Evolutionary conservation across 1,284 basidiomycete species (phyloP), one percentile per base, ranked within the genome.

Genomic region (Papiliotrema nemorosa): DNA sequence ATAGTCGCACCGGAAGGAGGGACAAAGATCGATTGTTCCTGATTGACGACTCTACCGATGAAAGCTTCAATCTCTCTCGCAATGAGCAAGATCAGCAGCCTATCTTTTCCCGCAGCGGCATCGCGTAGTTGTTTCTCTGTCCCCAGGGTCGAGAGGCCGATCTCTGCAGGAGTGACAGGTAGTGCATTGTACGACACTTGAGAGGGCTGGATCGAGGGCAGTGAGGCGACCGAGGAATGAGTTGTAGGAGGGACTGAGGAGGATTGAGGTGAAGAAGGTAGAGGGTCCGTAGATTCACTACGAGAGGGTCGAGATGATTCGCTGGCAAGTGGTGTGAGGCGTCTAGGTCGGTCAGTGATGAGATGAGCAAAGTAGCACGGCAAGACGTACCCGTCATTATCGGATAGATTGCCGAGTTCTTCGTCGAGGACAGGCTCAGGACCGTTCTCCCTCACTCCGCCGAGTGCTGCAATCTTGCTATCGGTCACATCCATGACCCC

Each of bases 51-150:
- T 7, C 58, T 55, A 1, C 42, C 47, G 18, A 71, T 54, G 45
- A 71, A 73, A 3, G 58, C 58, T 53, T 73, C 70, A 16, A 67
- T 57, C 49, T 73, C 70, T 47, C 64, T 65, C 36, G 69, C 64
- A 2, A 70, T 49, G 34, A 70, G 58, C 18, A 73, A 52, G 20
- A 71, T 53, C 42, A 70, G 70, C 44, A 71, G 53, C n/a, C 70
- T 47, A 47, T 73, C 70, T 52, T 71, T 71, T 3, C 59, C 56
- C 24, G 52, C 48, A 12, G 69, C 51, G 0, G 69, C 63, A 14
- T 49, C 48, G 47, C 66, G 67, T 9, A 73, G 50, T 44, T 73
- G 69, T 18, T 67, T 62, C 49, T 73, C 70, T 13, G 60, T 62
- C 18, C 57, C 55, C 3, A 63, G 47, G 0, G 54, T 50, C 3